Conservation (phyloP, 2,329 filamentous ascomycete species). For the Ceratocystis alfenasii region DNA sequence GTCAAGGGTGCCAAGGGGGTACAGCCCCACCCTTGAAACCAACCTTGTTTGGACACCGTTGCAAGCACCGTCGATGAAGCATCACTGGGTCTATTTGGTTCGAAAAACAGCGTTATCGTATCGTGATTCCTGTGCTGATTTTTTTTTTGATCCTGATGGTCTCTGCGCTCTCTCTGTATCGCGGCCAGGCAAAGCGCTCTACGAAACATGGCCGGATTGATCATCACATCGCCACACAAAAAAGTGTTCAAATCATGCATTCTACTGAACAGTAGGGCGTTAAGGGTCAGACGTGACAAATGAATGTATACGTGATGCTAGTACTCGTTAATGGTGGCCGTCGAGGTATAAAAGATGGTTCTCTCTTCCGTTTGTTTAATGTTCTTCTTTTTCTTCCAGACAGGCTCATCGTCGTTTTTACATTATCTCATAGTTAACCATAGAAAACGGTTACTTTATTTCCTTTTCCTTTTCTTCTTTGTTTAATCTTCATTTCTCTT, state of each 20-base stretch:
- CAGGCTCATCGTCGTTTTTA: slow-evolving; percentile 16
- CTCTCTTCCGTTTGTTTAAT: neutral
- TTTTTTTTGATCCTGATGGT: neutral
- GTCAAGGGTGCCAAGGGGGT: neutral
- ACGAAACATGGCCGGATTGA: neutral
- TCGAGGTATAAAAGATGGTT: neutral
- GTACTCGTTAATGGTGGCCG: neutral
- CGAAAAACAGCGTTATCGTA: neutral
- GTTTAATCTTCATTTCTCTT: slow-evolving; percentile 23
- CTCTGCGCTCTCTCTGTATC: neutral
- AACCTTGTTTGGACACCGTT: slow-evolving; percentile 5
- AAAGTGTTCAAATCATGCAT: neutral
- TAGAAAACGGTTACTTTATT: neutral
- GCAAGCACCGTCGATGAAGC: slow-evolving; percentile 7
- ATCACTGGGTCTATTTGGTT: neutral
- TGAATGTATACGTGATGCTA: too few relatives aligned
- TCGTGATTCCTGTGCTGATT: neutral
- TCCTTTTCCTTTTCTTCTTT: slow-evolving; percentile 20
- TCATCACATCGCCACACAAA: neutral
- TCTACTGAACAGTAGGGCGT: neutral
- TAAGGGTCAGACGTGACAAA: neutral
- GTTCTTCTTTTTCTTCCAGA: slow-evolving; percentile 14
- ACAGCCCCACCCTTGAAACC: slow-evolving; percentile 7
- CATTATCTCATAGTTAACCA: slow-evolving; percentile 1
- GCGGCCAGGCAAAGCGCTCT: neutral